phyloP scores from a whole-genome alignment of 169 alveolate species.

The Cryptosporidium viatorum region DNA sequence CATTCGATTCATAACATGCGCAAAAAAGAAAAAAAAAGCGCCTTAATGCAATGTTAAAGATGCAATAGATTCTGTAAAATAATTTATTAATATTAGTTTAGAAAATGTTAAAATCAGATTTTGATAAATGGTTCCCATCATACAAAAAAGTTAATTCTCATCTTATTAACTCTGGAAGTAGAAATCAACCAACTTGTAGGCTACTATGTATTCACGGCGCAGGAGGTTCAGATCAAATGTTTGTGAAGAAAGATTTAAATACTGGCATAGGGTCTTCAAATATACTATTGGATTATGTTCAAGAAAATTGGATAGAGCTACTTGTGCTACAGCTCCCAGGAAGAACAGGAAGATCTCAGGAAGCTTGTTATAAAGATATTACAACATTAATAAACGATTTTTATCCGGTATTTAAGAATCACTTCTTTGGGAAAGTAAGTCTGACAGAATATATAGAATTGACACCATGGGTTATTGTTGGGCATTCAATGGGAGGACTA shows the following conservation, averaged over 20 bases:
- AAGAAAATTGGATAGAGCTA: slow-evolving; percentile 51
- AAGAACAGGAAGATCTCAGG: slow-evolving; percentile 56
- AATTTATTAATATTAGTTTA: neutral
- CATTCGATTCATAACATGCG: neutral
- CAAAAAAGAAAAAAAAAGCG: neutral
- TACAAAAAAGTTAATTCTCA: slow-evolving; percentile 33
- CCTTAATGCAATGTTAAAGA: neutral
- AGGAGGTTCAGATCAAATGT: slow-evolving; percentile 70
- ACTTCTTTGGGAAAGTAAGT: slow-evolving; percentile 6
- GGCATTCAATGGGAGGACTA: slow-evolving; percentile 74
- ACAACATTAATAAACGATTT: slow-evolving; percentile 27
- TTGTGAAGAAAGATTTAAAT: slow-evolving; percentile 25
- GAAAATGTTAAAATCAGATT: slow-evolving; percentile 28
- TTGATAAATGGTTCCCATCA: slow-evolving; percentile 69
- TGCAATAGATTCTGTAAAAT: neutral
- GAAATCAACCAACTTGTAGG: slow-evolving; percentile 18
- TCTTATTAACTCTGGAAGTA: neutral
- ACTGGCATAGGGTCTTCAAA: neutral
- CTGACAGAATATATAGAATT: neutral
- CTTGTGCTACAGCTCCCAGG: slow-evolving; percentile 66
- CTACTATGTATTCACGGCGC: slow-evolving; percentile 72
- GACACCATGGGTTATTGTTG: slow-evolving; percentile 52
- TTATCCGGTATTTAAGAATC: slow-evolving; percentile 38
- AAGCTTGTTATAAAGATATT: slow-evolving; percentile 37
- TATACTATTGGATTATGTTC: slow-evolving; percentile 30